Conservation (phyloP, 495 filamentous ascomycete genomes). For the Sordaria brevicollis region DNA sequence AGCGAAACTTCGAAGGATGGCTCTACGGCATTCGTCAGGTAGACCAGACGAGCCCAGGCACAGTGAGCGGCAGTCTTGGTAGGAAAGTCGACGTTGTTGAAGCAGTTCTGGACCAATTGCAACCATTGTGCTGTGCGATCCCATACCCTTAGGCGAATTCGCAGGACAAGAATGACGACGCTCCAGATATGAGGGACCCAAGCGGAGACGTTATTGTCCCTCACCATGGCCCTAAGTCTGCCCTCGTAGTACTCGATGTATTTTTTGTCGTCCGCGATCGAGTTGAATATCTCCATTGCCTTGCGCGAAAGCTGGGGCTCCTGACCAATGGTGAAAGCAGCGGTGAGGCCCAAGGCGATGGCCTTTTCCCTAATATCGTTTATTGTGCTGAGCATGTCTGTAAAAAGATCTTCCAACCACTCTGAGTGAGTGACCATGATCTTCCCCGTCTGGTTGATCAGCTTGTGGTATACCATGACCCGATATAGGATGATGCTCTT, state of each 20-base stretch:
- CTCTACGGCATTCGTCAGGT: conserved; percentile 51
- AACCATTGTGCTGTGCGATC: conserved; percentile 63
- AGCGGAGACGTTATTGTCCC: conserved; percentile 47
- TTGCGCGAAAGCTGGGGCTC: conserved; percentile 53
- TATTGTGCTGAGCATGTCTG: conserved; percentile 64
- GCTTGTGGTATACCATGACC: conserved; percentile 62
- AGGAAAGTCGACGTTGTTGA: conserved; percentile 64
- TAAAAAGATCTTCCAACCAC: conserved; percentile 77
- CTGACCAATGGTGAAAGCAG: conserved; percentile 52
- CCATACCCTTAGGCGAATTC: conserved; percentile 61
- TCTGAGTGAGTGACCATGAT: conserved; percentile 54
- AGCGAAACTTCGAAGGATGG: conserved; percentile 48
- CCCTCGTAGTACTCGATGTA: conserved; percentile 55
- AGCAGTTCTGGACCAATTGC: conserved; percentile 65
- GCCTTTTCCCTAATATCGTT: conserved; percentile 68
- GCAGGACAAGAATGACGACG: conserved; percentile 63
- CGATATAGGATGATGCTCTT: conserved; percentile 66
- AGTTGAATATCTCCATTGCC: conserved; percentile 55
- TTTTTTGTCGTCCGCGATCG: conserved; percentile 41
- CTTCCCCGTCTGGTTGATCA: conserved; percentile 56
- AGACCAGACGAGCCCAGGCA: conserved; percentile 79
- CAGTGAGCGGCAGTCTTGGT: conserved; percentile 67
- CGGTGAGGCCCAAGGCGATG: conserved; percentile 58
- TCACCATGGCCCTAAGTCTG: conserved; percentile 60
- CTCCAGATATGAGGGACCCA: conserved; percentile 88